Base-by-base conservation (phyloP, 805 yeast genomes). In the Saccharomycopsis schoenii region DNA sequence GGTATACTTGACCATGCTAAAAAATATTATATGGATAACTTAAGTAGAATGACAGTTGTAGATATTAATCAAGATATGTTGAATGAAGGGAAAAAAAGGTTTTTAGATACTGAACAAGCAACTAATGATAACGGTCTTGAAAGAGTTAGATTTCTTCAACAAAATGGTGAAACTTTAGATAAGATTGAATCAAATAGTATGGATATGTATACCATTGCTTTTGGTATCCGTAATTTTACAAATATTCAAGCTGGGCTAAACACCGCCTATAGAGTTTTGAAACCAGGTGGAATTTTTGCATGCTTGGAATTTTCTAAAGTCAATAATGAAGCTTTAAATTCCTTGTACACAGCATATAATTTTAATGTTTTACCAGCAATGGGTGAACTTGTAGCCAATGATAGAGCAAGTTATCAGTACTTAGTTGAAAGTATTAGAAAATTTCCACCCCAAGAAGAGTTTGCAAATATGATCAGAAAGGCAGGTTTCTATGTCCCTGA, bases 21-120 rank as follows among this genome's bases (percentile, higher is more conserved):
- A 65, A 74, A 77, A 47, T 82, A 84, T 64, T 89, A 84, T 70
- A 85, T 87, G 61, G 99, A 94, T 74, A 79, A 73, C 43, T 77
- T 78, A 64, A 83, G 90, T 40, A 83, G 85, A 29, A 94, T 94
- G 94, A 89, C 92, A 9, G 83, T 94, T 57, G 96, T 90, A 4
- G 99, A 94, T 73, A 94, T 94, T 74, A 94, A 94, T 71, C 84
- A 96, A 3, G 97, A 94, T 71, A 94, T 94, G 99, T 80, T 94
- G 68, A 82, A 79, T 55, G 99, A 94, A 76, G 99, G 99, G 62
- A 86, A 86, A 67, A 80, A 83, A 68, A 82, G 99, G 70, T 85
- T 84, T 61, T 71, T 80, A 66, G 74, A 78, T 12, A 84, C 82
- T 58, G 81, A 83, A 64, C 86, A 86, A 61, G 80, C 83, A 65